phyloP scores from a whole-genome alignment of 1,284 basidiomycete species.

The Sporisorium sorghi region DNA sequence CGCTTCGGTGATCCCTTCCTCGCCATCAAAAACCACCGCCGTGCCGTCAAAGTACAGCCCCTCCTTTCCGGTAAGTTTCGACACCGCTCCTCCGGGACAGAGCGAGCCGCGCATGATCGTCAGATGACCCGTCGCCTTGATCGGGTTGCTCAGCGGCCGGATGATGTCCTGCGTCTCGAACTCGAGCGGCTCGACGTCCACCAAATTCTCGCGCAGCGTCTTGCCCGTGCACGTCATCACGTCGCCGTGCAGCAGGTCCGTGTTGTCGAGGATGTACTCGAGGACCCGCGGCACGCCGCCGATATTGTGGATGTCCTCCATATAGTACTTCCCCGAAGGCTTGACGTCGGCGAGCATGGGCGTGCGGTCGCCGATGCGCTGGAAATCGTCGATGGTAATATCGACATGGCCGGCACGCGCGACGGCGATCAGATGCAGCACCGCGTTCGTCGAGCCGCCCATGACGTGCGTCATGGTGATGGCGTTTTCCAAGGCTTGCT shows the following conservation, averaged over 20 bases:
- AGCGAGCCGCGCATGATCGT: conserved; percentile 90
- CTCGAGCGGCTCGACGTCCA: conserved; percentile 80
- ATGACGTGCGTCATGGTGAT: conserved; percentile 76
- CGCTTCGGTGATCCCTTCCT: conserved; percentile 84
- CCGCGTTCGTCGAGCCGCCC: conserved; percentile 91
- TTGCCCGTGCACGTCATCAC: conserved; percentile 88
- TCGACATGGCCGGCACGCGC: conserved; percentile 87
- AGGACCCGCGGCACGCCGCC: conserved; percentile 72
- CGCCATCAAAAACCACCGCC: conserved; percentile 78
- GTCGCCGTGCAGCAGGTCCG: conserved; percentile 80
- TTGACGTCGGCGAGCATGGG: conserved; percentile 91
- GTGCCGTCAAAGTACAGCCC: conserved; percentile 84
- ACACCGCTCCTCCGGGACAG: conserved; percentile 89
- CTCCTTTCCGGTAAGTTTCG: conserved; percentile 97
- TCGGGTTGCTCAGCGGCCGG: conserved; percentile 83
- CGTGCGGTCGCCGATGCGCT: conserved; percentile 77
- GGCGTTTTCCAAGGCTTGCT: conserved; percentile 93
- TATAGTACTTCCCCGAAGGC: conserved; percentile 74
- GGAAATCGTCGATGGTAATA: conserved; percentile 82
- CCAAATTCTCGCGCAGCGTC: conserved; percentile 87
- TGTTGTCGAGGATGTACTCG: conserved; percentile 81
- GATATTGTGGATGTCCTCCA: conserved; percentile 85
- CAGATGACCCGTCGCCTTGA: conserved; percentile 87
- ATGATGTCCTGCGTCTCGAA: conserved; percentile 77
- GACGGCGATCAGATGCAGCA: conserved; percentile 88